A percentile compares a stretch with the other conserved stretches of the same genome.
These are phyloP conservation scores for Xylaria sp. DNA, from an alignment of 2,329 filamentous ascomycete species.

Conservation along the genomic window DNA sequence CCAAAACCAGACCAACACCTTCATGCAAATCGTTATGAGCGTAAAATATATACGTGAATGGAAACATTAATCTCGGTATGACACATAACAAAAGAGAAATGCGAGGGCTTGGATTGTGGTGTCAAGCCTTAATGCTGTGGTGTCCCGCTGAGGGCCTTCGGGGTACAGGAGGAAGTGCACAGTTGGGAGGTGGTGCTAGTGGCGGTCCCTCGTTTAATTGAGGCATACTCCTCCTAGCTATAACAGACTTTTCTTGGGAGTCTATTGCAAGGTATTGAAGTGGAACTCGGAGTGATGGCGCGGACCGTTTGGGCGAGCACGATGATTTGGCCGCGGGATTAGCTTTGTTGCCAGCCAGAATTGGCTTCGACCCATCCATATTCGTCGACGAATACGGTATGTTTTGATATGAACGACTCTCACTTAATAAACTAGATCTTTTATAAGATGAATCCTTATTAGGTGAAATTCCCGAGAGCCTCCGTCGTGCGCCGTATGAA, in stretches of 20 bases:
- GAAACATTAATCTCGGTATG: constrained; percentile 20
- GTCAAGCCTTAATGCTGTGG: constrained; percentile 34
- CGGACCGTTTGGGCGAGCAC: constrained; percentile 45
- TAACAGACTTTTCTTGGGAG: constrained; percentile 35
- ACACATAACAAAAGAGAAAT: constrained; percentile 11
- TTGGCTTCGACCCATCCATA: constrained; percentile 31
- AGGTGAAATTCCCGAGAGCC: constrained; percentile 30
- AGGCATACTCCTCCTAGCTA: constrained; percentile 62
- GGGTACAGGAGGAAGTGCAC: constrained; percentile 66
- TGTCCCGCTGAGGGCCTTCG: constrained; percentile 42
- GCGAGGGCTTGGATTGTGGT: constrained; percentile 4
- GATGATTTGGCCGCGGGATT: constrained; percentile 27
- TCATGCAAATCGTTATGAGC: constrained; percentile 42
- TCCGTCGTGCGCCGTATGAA: constrained; percentile 35
- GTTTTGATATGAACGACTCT: constrained; percentile 31
- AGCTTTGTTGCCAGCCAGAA: constrained; percentile 33
- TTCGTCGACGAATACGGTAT: constrained; percentile 31
- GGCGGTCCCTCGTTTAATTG: constrained; percentile 63
- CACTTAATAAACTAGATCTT: constrained; percentile 37
- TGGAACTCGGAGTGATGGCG: constrained; percentile 39
- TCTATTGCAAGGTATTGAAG: constrained; percentile 33
- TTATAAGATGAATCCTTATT: constrained; percentile 35
- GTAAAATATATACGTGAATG: constrained; percentile 42
- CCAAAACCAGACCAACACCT: constrained; percentile 20
- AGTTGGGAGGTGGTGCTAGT: constrained; percentile 65